A percentile compares a stretch with the other conserved stretches of the same genome.
Evolutionary conservation across 306 rosid species (phyloP).

Genomic region (Mucuna pruriens): DNA sequence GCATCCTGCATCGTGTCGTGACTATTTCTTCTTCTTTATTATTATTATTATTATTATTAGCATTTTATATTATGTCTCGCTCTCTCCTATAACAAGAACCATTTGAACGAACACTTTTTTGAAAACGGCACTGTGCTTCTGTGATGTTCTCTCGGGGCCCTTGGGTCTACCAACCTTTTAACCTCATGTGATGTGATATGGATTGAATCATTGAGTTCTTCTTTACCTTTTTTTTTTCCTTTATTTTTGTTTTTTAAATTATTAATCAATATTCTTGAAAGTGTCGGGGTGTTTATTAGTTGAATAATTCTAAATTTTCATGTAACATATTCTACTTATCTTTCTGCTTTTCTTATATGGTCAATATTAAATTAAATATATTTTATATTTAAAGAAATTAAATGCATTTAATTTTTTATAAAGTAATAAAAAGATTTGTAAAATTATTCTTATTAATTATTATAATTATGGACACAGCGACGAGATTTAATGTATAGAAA

Average conservation of each 20-base stretch:
- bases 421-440: too few species aligned
- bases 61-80: slow-evolving; percentile 7
- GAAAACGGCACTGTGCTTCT: slow-evolving; percentile 31
- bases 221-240: not conserved
- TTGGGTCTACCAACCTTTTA: slow-evolving; percentile 42
- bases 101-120: slow-evolving; percentile 57
- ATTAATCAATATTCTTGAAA: not conserved
- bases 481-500: not conserved
- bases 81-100: slow-evolving; percentile 31
- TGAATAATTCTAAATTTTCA: too few species aligned
- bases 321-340: too few species aligned
- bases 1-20: not conserved
- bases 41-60: not conserved
- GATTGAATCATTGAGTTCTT: slow-evolving; percentile 58
- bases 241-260: not conserved
- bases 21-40: not conserved
- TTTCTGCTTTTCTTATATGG: too few species aligned
- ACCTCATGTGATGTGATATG: slow-evolving; percentile 59
- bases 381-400: too few species aligned
- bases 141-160: slow-evolving; percentile 43
- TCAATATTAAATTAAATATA: too few species aligned
- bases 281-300: not conserved
- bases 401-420: too few species aligned
- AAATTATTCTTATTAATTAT: not conserved
- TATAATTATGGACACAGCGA: not conserved